phyloP scores from a whole-genome alignment of 31 red algal species.

The Pterothamnion heteromorphum region DNA sequence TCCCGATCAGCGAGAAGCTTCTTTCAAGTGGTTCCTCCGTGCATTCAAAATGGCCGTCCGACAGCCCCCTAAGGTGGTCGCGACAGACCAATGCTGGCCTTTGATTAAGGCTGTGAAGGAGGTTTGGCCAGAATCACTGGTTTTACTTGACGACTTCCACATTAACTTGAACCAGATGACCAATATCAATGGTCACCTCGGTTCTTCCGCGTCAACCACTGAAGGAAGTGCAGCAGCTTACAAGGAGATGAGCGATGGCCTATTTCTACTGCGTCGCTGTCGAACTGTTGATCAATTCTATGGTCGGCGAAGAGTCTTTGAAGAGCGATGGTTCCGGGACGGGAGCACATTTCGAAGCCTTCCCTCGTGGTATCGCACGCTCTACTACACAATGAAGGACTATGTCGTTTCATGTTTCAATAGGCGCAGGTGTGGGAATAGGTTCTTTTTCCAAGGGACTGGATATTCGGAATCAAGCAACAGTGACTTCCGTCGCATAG shows the following conservation, averaged over 20 bases:
- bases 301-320: neutral
- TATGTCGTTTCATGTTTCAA: neutral
- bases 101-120: neutral
- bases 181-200: neutral
- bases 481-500: neutral
- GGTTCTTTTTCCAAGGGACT: neutral
- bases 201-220: too few relatives aligned
- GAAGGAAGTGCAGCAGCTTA: neutral
- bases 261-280: neutral
- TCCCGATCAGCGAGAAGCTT: neutral
- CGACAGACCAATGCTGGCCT: neutral
- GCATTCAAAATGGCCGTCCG: neutral
- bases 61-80: neutral
- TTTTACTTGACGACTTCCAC: conserved; percentile 1
- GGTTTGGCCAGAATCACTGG: neutral
- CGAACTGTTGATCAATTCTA: neutral
- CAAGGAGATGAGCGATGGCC: neutral
- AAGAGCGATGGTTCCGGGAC: neutral
- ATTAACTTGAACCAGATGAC: neutral
- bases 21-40: neutral
- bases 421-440: too few relatives aligned
- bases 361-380: neutral
- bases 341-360: neutral
- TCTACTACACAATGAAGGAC: neutral
- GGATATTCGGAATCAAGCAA: neutral